phyloP scores from a whole-genome alignment of 2,329 filamentous ascomycete genomes.

The Metarhizium sp. region DNA sequence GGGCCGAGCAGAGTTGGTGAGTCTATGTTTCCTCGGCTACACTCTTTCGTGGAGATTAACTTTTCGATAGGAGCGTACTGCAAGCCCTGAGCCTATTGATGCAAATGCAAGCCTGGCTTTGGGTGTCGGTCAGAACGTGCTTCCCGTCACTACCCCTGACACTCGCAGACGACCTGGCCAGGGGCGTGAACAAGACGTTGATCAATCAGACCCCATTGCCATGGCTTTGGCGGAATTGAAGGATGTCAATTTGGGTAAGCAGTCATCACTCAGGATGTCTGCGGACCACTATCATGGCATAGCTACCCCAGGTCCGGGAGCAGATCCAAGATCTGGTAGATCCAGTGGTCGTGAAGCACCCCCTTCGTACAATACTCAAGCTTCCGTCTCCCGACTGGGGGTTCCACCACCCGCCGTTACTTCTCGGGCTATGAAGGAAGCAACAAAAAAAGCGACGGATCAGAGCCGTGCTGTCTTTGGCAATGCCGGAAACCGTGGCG shows the following conservation, averaged over 20 bases:
- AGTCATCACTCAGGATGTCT: conserved; percentile 75
- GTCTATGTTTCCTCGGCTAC: neutral
- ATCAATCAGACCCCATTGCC: conserved; percentile 80
- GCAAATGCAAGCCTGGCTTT: conserved; percentile 87
- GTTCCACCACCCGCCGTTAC: conserved; percentile 89
- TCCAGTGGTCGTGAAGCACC: conserved; percentile 42
- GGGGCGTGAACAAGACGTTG: conserved; percentile 30
- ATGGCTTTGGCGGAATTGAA: conserved; percentile 88
- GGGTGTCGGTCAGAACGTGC: conserved; percentile 92
- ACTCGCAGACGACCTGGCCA: conserved; percentile 30
- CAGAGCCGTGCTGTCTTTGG: conserved; percentile 74
- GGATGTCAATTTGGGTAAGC: conserved; percentile 66
- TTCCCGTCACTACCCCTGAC: conserved; percentile 78
- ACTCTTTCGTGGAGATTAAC: neutral
- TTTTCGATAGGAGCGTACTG: conserved; percentile 30
- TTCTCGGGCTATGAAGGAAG: conserved; percentile 89
- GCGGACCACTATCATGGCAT: conserved; percentile 95
- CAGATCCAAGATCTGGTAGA: conserved; percentile 30
- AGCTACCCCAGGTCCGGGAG: conserved; percentile 62
- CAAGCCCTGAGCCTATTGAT: conserved; percentile 79
- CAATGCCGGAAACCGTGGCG: conserved; percentile 16
- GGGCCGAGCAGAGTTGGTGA: conserved; percentile 6
- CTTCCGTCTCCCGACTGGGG: conserved; percentile 65
- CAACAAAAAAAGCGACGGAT: conserved; percentile 77
- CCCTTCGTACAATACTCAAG: conserved; percentile 66